phyloP scores from a whole-genome alignment of 1,284 basidiomycete genomes.

The Taiwanofungus camphoratus region DNA sequence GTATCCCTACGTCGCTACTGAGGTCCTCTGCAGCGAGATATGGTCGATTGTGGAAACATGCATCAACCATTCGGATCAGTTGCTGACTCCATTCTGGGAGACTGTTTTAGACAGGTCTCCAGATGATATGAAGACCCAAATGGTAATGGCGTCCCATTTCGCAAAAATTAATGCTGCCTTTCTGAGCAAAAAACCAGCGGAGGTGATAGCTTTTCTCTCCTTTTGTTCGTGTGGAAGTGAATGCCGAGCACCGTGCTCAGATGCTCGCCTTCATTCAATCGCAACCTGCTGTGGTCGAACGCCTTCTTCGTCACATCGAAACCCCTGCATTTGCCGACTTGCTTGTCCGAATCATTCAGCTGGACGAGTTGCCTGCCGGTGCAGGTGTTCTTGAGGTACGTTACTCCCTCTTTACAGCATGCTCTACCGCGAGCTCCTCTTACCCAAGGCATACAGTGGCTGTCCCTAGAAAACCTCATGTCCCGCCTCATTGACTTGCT shows the following conservation, averaged over 20 bases:
- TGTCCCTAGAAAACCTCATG: slow-evolving; percentile 83
- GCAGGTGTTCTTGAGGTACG: slow-evolving; percentile 83
- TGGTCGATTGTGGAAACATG: slow-evolving; percentile 93
- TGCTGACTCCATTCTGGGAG: slow-evolving; percentile 91
- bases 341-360: slow-evolving; percentile 86
- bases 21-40: slow-evolving; percentile 93
- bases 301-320: slow-evolving; percentile 83
- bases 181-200: slow-evolving; percentile 81
- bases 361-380: slow-evolving; percentile 84
- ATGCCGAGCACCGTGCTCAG: slow-evolving; percentile 39
- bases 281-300: slow-evolving; percentile 79
- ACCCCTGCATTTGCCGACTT: slow-evolving; percentile 91
- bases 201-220: slow-evolving; percentile 47
- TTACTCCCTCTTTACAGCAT: slow-evolving; percentile 28
- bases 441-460: slow-evolving; percentile 59
- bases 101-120: slow-evolving; percentile 75
- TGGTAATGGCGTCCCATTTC: slow-evolving; percentile 77
- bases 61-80: slow-evolving; percentile 63
- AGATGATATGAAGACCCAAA: slow-evolving; percentile 74
- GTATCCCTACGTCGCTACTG: slow-evolving; percentile 92
- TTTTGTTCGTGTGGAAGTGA: slow-evolving; percentile 22
- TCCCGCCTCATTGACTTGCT: slow-evolving; percentile 78
- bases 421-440: slow-evolving; percentile 27
- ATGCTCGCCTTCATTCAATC: slow-evolving; percentile 90
- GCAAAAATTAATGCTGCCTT: slow-evolving; percentile 88